Base-by-base conservation (phyloP, 805 yeast species). In the Nakazawaea wyomingensis region DNA sequence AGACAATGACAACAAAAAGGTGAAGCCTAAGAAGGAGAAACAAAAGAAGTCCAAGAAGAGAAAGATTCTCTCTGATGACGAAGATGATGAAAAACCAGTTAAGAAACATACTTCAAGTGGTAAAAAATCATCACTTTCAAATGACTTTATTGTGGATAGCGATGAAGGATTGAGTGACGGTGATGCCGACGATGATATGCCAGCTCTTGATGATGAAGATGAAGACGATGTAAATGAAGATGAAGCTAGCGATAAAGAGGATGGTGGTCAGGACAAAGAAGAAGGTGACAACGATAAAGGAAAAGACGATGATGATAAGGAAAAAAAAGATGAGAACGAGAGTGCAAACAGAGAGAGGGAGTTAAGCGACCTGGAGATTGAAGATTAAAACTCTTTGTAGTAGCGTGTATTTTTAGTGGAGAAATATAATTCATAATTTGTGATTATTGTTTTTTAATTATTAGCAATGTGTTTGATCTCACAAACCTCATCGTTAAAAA, bases 41-140 rank as follows among this genome's bases (percentile, higher is more conserved):
- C 51, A 51, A 45, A 45, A 48, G 38, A 60, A 60, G 41, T 55
- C 55, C 44, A 68, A 54, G 41, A 61, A 61, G 57, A 63, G 60
- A 49, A 65, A 56, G 54, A 61, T 52, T 51, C 61, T 46, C 52
- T 53, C 73, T n/a, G 76, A 70, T 32, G 69, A 74, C 45, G 79
- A 76, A 21, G 66, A 48, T 7, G 45, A 50, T 28, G 55, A 33
- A 13, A 21, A 20, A 7, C 38, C 37, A 8, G 19, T 22, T 6
- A 29, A 29, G 27, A 35, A 31, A n/a, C 19, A 14, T 14, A 24
- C n/a, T n/a, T n/a, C 28, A 3, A 45, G 53, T 4, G 41, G 45
- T 24, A 44, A 44, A 37, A 44, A 39, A 34, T 39, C 43, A 4
- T 30, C 36, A 10, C 35, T 44, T n/a, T 44, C 47, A 2, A 39